Percentiles rank a stretch among this genome's conserved stretches.
These are phyloP conservation scores for Colletotrichum trifolii DNA, from an alignment of 2,329 filamentous ascomycete genomes.

Conservation along the genomic window DNA sequence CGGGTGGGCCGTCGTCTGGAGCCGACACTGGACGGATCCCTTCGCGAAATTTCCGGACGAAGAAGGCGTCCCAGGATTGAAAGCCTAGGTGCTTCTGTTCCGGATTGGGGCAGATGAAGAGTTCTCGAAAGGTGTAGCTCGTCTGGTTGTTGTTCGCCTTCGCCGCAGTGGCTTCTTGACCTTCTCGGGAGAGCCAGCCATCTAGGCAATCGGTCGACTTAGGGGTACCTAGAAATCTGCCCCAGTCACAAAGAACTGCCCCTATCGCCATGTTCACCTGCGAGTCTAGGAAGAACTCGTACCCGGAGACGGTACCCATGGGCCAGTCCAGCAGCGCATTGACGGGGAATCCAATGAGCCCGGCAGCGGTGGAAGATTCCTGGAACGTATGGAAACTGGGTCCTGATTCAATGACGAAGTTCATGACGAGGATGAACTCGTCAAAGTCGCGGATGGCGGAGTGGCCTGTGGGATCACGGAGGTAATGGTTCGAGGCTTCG, in stretches of 20 bases:
- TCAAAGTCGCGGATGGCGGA: conserved; percentile 11
- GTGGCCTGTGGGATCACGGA: conserved; percentile 10
- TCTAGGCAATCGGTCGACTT: conserved; percentile 37
- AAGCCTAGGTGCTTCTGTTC: conserved; percentile 66
- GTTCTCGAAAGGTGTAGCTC: conserved; percentile 63
- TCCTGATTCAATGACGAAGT: conserved; percentile 2
- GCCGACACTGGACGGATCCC: conserved; percentile 66
- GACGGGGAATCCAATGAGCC: conserved; percentile 66
- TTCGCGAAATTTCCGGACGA: conserved; percentile 68
- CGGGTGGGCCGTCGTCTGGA: conserved; percentile 58
- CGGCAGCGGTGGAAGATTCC: conserved; percentile 36
- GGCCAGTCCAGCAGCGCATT: conserved; percentile 69
- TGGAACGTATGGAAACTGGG: conserved; percentile 5
- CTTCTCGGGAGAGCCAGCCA: conserved; percentile 38
- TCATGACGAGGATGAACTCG: conserved; percentile 9
- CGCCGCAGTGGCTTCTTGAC: conserved; percentile 34
- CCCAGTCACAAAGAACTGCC: conserved; percentile 61
- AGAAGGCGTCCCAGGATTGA: conserved; percentile 77
- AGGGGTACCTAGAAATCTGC: conserved; percentile 38
- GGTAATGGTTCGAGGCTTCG: conserved; percentile 3
- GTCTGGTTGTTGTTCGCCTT: conserved; percentile 57
- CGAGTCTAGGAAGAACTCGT: conserved; percentile 63
- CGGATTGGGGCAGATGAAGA: conserved; percentile 69
- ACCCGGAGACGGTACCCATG: conserved; percentile 66
- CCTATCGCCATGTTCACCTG: conserved; percentile 64